Evolutionary conservation across 169 alveolate species (phyloP).

Genomic region (Plasmodium falciparum): DNA sequence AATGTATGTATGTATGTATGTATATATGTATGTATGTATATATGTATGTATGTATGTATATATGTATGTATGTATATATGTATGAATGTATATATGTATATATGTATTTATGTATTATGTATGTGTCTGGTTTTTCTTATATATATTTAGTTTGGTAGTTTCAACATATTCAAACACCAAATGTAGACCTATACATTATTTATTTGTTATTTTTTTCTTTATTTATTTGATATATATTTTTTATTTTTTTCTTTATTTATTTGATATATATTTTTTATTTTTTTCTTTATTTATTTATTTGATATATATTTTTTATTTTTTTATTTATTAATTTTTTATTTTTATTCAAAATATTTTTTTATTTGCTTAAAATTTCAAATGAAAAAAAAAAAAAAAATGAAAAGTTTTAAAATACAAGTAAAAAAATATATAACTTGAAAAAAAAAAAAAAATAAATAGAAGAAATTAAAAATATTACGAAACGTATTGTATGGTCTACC

Average conservation of each 20-base stretch:
- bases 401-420: slow-evolving; percentile 5
- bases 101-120: neutral
- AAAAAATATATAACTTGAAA: neutral
- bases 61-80: neutral
- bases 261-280: too few species aligned
- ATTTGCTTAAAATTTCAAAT: neutral
- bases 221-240: too few species aligned
- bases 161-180: too few species aligned
- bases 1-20: neutral
- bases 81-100: neutral
- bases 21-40: neutral
- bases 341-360: neutral
- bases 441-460: neutral
- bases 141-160: too few species aligned
- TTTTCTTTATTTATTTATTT: neutral
- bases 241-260: neutral
- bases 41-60: neutral
- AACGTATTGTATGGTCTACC: too few species aligned
- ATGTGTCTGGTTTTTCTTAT: too few species aligned
- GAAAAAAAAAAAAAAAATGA: neutral
- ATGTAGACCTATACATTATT: too few species aligned
- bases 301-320: neutral
- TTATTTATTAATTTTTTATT: neutral
- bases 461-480: too few species aligned
- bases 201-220: too few species aligned